Base-by-base conservation (phyloP, 2,329 filamentous ascomycete genomes). In the Diaporthe vexans region DNA sequence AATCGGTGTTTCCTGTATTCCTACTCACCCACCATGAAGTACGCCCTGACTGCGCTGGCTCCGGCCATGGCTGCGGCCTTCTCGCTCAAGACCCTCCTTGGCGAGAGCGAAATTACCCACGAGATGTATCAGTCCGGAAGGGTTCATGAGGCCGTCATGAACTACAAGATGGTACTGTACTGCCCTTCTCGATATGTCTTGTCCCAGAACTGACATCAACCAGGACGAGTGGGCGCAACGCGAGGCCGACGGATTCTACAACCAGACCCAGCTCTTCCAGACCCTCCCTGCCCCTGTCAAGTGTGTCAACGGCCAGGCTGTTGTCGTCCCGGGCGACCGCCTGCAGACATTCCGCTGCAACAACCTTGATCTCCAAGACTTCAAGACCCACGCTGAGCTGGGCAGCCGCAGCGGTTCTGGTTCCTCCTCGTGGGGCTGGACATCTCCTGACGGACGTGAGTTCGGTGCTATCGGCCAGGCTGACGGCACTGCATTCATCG, bases 341-440 rank as follows among this genome's bases (percentile, higher is more conserved):
- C 80, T 83, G 73, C 84, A 88, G 79, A 88, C 86, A 4, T 89
- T 88, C 79, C 79, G 79, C 35, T 88, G 87, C 80, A 83, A 81
- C 73, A 86, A 87, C 73, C 84, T 89, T 11, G 89, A 91, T 76
- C 83, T 90, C 2, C 87, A 89, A 77, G 86, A 89, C 77, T 91
- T 91, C 81, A 80, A 88, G 59, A 85, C 84, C 46, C 89, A 91
- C 77, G 83, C 85, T 5, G 85, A 86, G 37, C 84, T 91, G 1
- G 89, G 89, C 9, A 88, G 86, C 77, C 76, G 76, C 63, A 78
- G 75, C 3, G 82, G 80, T 4, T 73, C 78, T 29, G 84, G 84
- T 1, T 83, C 83, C 0, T 84, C 82, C 0, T 84, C 83, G 0
- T 87, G 84, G 85, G 87, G 87, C 4, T 87, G 85, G 87, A 87